phyloP scores from a whole-genome alignment of 345 rosid genomes.

The Garcia nutans region DNA sequence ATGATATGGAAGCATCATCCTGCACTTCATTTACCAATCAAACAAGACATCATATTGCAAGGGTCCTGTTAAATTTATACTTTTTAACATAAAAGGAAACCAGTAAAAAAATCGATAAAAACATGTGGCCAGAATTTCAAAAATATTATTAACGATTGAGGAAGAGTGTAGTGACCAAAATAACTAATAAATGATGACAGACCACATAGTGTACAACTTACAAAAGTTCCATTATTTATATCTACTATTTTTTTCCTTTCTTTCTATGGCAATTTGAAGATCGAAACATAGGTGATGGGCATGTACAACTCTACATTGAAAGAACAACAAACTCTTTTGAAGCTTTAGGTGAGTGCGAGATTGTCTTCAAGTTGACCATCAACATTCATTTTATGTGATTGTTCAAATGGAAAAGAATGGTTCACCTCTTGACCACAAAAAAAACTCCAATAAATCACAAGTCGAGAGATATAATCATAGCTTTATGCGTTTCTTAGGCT shows the following conservation, averaged over 20 bases:
- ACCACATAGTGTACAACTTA: not conserved
- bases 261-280: not conserved
- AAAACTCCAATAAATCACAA: not conserved
- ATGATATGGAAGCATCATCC: conserved; percentile 94
- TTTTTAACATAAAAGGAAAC: not conserved
- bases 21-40: conserved; percentile 56
- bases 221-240: not conserved
- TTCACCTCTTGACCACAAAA: not conserved
- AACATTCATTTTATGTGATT: not conserved
- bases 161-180: not conserved
- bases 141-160: not conserved
- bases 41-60: conserved; percentile 13
- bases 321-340: not conserved
- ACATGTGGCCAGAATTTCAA: not conserved
- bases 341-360: not conserved
- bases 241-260: not conserved
- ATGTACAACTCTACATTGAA: not conserved
- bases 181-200: not conserved
- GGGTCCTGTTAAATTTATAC: not conserved
- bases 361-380: not conserved
- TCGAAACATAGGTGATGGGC: not conserved
- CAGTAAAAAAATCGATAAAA: not conserved
- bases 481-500: not conserved
- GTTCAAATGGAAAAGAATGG: not conserved
- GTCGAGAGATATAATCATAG: not conserved